Base-by-base conservation (phyloP, 1,284 basidiomycete species). In the Nidula niveotomentosa region DNA sequence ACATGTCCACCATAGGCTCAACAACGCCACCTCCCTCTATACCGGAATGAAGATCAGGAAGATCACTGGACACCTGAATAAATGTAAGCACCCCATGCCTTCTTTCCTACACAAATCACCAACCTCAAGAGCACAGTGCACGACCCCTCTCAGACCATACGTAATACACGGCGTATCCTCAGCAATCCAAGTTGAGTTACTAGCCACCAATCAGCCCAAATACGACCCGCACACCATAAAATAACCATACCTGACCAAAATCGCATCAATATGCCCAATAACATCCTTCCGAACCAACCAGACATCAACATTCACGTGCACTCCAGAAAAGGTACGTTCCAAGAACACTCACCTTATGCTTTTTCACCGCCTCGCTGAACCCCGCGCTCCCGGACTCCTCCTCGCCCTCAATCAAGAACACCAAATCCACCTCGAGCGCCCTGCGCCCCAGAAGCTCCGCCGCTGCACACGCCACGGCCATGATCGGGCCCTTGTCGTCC, bases 131-230 rank as follows among this genome's bases (percentile, higher is more conserved):
- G 84, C 83, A 41, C 91, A 93, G 64, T 93, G 91, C 0, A 98
- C 85, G 2, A 99, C 96, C 0, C 96, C 96, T 49, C 96, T 84
- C 60, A 98, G 76, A 2, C 96, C 96, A 65, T 97, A 96, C 0
- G 96, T 98, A 55, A 98, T 89, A 66, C 96, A 98, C 0, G 96
- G 96, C n/a, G 88, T 86, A 58, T 91, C 87, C 64, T 98, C 94
- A 35, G 91, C 91, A 60, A 98, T 92, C 96, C 96, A 99, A 13
- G 94, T 96, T 36, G 96, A 98, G 68, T 99, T 99, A 63, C 90
- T 93, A 41, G 18, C 54, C 9, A 35, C 5, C 30, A 57, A 9
- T 59, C 30, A 18, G 8, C 35, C 6, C 33, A 37, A 18, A 45
- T 37, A 30, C 15, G n/a, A 44, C 9, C 1, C 12, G 49, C 8